Base-by-base conservation (phyloP, 2,329 filamentous ascomycete genomes). In the Zymoseptoria brevis region DNA sequence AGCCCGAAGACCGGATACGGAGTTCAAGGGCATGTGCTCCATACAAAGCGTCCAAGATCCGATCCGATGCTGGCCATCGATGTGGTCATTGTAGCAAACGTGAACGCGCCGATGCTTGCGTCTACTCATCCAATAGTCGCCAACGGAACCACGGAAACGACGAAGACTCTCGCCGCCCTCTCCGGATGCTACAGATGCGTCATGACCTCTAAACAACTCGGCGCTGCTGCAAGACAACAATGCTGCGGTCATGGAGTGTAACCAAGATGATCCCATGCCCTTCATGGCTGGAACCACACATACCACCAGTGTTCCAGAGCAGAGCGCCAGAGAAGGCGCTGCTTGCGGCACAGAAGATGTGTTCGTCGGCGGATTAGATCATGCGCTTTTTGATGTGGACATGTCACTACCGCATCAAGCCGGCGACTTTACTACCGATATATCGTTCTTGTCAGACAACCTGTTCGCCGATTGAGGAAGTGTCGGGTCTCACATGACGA, bases 31-130 rank as follows among this genome's bases (percentile, higher is more conserved):
- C 64, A 56, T 68, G 62, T 45, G 54, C 63, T 24, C 62, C 64
- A 16, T 65, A 63, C 60, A 67, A 65, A 62, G 61, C 61, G 19
- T 65, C 62, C 22, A 67, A 67, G 59, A 63, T 67, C 11, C 57
- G 64, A 21, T 67, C 63, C 54, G 62, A 65, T 62, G 63, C 64
- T 50, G 62, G 48, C 24, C 57, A 50, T 24, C 63, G 63, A 53
- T 67, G 64, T 61, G 63, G 61, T 11, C 60, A 60, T 51, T 67
- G 64, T 55, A 50, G 58, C 13, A 63, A 62, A 45, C 61, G 62
- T 9, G 62, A 63, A 50, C 64, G 64, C 13, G 60, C 57, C 21
- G 57, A 58, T 55, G 60, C 60, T 6, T 66, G 62, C 50, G 55
- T 63, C 21, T 66, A 64, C 30, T 45, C 64, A 22, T 62, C 64